Conservation (phyloP, 208 protist genomes). For the Leishmania aethiopica region DNA sequence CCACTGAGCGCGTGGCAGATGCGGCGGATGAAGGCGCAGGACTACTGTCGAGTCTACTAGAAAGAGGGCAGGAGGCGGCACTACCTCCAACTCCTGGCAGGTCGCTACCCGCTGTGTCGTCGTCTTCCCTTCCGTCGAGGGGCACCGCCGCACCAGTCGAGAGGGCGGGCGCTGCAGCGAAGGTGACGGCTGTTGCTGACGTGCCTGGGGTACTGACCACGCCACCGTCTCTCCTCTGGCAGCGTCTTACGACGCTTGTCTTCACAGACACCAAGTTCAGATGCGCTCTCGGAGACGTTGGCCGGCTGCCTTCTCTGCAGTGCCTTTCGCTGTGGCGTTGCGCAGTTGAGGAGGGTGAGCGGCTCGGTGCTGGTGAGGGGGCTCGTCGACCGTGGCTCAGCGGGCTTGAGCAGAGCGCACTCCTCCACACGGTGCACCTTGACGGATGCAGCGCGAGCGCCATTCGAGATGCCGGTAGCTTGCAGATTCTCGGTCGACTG, state of each 20-base stretch:
- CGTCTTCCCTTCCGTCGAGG: not conserved
- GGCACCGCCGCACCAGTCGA: not conserved
- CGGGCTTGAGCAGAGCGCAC: not conserved
- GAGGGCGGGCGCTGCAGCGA: not conserved
- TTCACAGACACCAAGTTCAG: constrained; percentile 11
- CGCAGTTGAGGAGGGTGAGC: not conserved
- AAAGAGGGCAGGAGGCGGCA: not conserved
- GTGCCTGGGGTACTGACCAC: not conserved
- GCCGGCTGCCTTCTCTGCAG: constrained; percentile 4
- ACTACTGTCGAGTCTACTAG: not conserved
- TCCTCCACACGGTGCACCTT: constrained; percentile 12
- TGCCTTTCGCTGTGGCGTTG: constrained; percentile 2
- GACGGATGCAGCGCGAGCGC: constrained; percentile 9
- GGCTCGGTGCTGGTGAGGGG: not conserved
- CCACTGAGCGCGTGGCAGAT: not conserved
- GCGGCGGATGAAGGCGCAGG: not conserved
- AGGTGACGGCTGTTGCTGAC: not conserved
- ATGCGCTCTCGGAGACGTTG: not conserved
- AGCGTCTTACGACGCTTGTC: constrained; percentile 2
- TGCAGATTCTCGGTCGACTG: constrained; percentile 11
- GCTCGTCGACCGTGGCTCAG: not conserved
- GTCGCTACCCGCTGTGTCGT: not conserved
- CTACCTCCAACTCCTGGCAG: not conserved
- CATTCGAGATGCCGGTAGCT: not conserved
- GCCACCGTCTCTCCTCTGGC: not conserved